Percentiles rank a stretch among this genome's conserved stretches.
phyloP scores from a whole-genome alignment of 2,329 filamentous ascomycete species.

The Fusarium algeriense region DNA sequence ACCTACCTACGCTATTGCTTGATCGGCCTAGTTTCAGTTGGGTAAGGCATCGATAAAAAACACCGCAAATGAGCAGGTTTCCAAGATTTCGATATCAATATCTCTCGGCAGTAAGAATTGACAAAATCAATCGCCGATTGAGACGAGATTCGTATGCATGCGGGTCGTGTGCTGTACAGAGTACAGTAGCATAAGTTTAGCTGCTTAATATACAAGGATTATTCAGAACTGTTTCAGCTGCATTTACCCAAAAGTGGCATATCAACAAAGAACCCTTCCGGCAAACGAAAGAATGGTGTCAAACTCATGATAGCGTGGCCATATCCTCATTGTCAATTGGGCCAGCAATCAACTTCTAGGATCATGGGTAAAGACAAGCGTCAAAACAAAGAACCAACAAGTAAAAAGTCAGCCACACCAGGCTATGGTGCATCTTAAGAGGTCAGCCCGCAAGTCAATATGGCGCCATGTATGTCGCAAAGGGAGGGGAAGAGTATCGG shows the following conservation, averaged over 20 bases:
- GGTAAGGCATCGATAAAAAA: slow-evolving; percentile 17
- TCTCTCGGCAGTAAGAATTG: slow-evolving; percentile 27
- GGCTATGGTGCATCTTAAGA: slow-evolving; percentile 20
- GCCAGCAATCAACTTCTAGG: slow-evolving; percentile 11
- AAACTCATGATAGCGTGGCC: slow-evolving; percentile 12
- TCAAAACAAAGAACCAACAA: slow-evolving; percentile 21
- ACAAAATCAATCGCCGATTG: slow-evolving; percentile 35
- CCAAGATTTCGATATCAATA: slow-evolving; percentile 23
- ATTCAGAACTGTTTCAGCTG: slow-evolving; percentile 35
- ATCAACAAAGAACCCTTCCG: slow-evolving; percentile 8
- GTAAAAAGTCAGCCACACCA: slow-evolving; percentile 30
- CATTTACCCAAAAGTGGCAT: slow-evolving; percentile 19
- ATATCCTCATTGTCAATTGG: slow-evolving; percentile 23
- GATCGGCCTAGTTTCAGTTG: slow-evolving; percentile 19
- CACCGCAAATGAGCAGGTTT: slow-evolving; percentile 25
- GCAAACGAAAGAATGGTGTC: neutral
- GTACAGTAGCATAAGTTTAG: slow-evolving; percentile 15
- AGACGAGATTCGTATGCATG: slow-evolving; percentile 22
- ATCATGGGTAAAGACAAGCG: slow-evolving; percentile 30
- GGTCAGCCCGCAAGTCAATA: slow-evolving; percentile 32
- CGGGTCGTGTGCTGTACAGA: slow-evolving; percentile 21
- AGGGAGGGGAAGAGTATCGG: slow-evolving; percentile 11
- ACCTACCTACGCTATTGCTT: slow-evolving; percentile 8
- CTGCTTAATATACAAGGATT: slow-evolving; percentile 9
- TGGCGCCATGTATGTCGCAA: slow-evolving; percentile 27